Percentiles rank a stretch among this genome's conserved stretches.
These are phyloP conservation scores for Taxawa tesnikishii DNA, from an alignment of 2,329 filamentous ascomycete species.

Conservation along the genomic window DNA sequence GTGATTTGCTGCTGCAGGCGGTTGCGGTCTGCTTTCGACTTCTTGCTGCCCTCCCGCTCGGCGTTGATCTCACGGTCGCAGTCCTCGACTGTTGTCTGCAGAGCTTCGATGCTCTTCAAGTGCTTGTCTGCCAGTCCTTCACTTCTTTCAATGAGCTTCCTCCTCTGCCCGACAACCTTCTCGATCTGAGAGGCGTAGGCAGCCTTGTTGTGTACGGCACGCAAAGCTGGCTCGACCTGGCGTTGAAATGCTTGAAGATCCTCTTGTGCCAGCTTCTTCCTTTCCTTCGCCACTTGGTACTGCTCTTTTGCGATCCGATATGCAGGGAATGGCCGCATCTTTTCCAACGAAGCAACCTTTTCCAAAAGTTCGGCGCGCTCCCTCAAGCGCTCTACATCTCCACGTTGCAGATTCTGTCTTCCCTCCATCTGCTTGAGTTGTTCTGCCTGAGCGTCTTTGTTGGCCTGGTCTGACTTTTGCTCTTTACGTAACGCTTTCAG, in stretches of 20 bases:
- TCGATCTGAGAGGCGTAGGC: slow-evolving; percentile 50
- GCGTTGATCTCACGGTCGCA: slow-evolving; percentile 24
- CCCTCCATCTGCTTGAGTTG: slow-evolving; percentile 55
- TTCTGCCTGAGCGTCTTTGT: slow-evolving; percentile 19
- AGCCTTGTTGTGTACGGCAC: slow-evolving; percentile 58
- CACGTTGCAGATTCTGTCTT: slow-evolving; percentile 62
- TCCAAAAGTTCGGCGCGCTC: slow-evolving; percentile 60
- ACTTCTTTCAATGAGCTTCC: slow-evolving; percentile 44
- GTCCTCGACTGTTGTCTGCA: slow-evolving; percentile 23
- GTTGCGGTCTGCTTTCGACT: slow-evolving; percentile 17
- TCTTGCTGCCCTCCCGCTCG: slow-evolving; percentile 29
- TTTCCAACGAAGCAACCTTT: slow-evolving; percentile 52
- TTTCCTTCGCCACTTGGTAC: slow-evolving; percentile 41
- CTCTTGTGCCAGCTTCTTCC: slow-evolving; percentile 40
- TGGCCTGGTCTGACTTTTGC: slow-evolving; percentile 50
- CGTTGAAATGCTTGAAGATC: slow-evolving; percentile 50
- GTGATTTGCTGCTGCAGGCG: slow-evolving; percentile 40
- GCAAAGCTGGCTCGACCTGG: slow-evolving; percentile 53
- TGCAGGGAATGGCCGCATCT: slow-evolving; percentile 51
- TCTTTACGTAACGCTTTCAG: slow-evolving; percentile 59
- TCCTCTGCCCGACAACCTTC: slow-evolving; percentile 42
- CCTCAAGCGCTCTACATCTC: slow-evolving; percentile 70
- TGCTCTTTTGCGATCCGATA: slow-evolving; percentile 45
- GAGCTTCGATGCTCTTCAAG: slow-evolving; percentile 23
- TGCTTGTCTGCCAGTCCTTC: slow-evolving; percentile 27